Percentiles rank a stretch among this genome's conserved stretches.
phyloP scores from a whole-genome alignment of 129 eudicot species.

The Escallonia herrerae region DNA sequence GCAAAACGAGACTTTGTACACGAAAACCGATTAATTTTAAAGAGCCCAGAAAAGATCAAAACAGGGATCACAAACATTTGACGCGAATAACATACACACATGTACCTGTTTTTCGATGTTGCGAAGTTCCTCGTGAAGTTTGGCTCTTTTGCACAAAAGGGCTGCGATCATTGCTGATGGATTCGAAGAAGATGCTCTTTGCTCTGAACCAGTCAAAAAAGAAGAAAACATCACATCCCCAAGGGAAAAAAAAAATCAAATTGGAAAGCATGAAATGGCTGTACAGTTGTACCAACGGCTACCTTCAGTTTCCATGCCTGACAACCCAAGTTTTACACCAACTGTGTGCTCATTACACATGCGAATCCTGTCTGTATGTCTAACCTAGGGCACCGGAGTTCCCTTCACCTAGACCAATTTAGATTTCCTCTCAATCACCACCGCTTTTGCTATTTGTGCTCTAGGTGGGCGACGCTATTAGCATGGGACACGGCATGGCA shows the following conservation, averaged over 20 bases:
- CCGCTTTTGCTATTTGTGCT: too few relatives aligned
- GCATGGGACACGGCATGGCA: too few relatives aligned
- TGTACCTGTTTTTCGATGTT: slow-evolving; percentile 78
- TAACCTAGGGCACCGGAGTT: not conserved
- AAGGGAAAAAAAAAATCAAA: too few relatives aligned
- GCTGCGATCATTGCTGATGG: slow-evolving; percentile 60
- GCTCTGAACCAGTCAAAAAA: slow-evolving; percentile 29
- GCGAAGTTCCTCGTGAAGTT: slow-evolving; percentile 83
- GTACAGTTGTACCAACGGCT: not conserved
- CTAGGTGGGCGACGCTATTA: too few relatives aligned
- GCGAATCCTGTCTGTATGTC: not conserved
- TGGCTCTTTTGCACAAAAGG: slow-evolving; percentile 67
- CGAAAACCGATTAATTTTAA: not conserved
- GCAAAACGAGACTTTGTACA: too few relatives aligned
- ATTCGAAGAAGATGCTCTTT: slow-evolving; percentile 52
- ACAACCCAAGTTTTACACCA: not conserved
- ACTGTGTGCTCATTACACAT: not conserved
- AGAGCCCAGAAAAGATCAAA: not conserved
- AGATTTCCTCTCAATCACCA: too few relatives aligned
- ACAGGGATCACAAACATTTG: not conserved
- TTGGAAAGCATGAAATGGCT: not conserved
- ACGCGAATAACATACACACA: not conserved
- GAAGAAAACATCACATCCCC: too few relatives aligned
- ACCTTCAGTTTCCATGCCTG: slow-evolving; percentile 5
- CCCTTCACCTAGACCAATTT: too few relatives aligned